Conservation (phyloP, 2,329 filamentous ascomycete genomes). For the Lomentospora prolificans region DNA sequence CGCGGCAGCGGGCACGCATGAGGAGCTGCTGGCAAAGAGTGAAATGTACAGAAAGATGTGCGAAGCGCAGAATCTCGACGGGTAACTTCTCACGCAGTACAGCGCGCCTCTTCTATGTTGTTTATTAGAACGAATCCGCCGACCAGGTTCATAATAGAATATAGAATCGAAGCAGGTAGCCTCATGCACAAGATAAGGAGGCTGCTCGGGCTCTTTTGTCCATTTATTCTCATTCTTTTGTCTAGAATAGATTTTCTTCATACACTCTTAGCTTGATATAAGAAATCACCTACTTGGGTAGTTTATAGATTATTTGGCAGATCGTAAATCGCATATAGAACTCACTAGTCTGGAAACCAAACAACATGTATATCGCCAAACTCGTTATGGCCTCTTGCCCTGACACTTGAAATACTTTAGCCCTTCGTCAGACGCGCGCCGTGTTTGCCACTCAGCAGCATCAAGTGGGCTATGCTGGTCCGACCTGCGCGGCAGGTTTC, state of each 20-base stretch:
- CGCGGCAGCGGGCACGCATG: slow-evolving; percentile 50
- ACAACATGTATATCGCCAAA: background rate
- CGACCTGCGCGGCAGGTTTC: background rate
- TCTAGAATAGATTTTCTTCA: background rate
- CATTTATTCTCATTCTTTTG: background rate
- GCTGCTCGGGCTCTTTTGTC: background rate
- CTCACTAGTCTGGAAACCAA: background rate
- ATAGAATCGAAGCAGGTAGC: background rate
- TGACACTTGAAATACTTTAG: background rate
- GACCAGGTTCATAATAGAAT: background rate
- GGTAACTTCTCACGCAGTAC: background rate
- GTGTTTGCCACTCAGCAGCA: background rate
- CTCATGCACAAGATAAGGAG: background rate
- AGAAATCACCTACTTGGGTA: background rate
- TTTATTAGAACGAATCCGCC: background rate
- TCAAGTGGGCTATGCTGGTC: background rate
- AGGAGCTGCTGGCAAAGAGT: slow-evolving; percentile 39
- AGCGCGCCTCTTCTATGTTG: background rate
- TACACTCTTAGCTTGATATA: background rate
- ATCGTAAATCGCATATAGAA: background rate
- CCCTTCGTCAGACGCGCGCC: background rate
- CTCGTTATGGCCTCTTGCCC: background rate
- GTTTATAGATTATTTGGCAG: background rate
- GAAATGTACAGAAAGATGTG: slow-evolving; percentile 47
- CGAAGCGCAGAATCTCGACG: slow-evolving; percentile 29